These are phyloP conservation scores for Eucalyptus guilfoylei DNA, from an alignment of 345 rosid genomes.

Conservation along the genomic window DNA sequence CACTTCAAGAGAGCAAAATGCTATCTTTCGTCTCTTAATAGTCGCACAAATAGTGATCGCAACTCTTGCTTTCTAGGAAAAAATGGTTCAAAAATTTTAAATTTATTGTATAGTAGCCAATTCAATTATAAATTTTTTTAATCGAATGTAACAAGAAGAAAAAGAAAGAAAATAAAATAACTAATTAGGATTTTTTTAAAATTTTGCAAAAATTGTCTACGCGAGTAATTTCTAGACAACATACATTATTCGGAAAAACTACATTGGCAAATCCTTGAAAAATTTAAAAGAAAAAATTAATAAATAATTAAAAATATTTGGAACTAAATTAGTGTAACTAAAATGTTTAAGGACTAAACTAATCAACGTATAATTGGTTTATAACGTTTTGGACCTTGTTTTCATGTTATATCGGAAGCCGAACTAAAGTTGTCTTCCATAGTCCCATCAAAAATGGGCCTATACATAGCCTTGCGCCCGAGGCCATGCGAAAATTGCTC, in stretches of 20 bases:
- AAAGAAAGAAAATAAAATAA: background rate
- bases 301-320: fast-evolving
- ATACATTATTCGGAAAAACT: background rate
- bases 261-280: background rate
- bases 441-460: background rate
- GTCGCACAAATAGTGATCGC: fast-evolving
- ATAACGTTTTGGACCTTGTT: background rate
- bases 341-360: background rate
- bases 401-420: background rate
- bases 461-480: background rate
- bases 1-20: background rate
- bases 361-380: background rate
- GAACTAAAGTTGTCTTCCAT: background rate
- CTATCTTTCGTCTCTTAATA: background rate
- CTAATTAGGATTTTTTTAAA: background rate
- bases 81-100: background rate
- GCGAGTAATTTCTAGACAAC: fast-evolving
- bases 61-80: background rate
- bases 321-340: fast-evolving
- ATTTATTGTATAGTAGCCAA: fast-evolving
- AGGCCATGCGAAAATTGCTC: background rate
- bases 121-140: background rate
- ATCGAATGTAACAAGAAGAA: fast-evolving
- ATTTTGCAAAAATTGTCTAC: background rate
- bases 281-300: background rate